Conservation (phyloP, 2,329 filamentous ascomycete species). For the Decorospora gaudefroyi region DNA sequence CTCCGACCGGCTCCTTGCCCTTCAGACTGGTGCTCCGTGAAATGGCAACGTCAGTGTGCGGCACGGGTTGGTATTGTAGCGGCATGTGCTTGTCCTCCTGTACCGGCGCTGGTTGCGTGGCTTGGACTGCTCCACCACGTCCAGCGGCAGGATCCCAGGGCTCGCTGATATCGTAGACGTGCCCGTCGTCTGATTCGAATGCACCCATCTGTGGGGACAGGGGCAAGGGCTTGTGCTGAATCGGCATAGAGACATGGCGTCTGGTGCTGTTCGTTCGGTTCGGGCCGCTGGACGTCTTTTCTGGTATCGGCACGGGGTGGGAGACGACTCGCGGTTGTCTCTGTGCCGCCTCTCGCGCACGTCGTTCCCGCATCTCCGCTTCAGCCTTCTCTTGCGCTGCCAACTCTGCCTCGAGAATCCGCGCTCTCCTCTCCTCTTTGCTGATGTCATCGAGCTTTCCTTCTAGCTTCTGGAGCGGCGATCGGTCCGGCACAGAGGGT, state of each 20-base stretch:
- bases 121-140: conserved; percentile 22
- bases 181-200: conserved; percentile 35
- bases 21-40: conserved; percentile 34
- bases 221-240: conserved; percentile 25
- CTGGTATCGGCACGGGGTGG: conserved; percentile 27
- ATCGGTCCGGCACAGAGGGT: conserved; percentile 76
- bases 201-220: conserved; percentile 33
- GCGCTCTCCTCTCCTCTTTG: conserved; percentile 90
- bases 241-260: conserved; percentile 45
- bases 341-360: conserved; percentile 38
- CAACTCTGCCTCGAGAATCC: conserved; percentile 80
- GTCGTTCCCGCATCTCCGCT: conserved; percentile 42
- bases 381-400: conserved; percentile 67
- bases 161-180: conserved; percentile 39
- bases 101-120: conserved; percentile 22
- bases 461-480: conserved; percentile 91
- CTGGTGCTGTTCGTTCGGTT: conserved; percentile 25
- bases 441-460: conserved; percentile 88
- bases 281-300: conserved; percentile 16
- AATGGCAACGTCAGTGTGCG: conserved; percentile 25
- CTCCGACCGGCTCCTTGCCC: conserved; percentile 40
- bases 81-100: conserved; percentile 29
- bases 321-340: conserved; percentile 39
- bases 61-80: conserved; percentile 16
- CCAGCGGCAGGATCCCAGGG: conserved; percentile 44